These are phyloP conservation scores for Ophiocordyceps sinensis DNA, from an alignment of 2,329 filamentous ascomycete species.

Conservation along the genomic window DNA sequence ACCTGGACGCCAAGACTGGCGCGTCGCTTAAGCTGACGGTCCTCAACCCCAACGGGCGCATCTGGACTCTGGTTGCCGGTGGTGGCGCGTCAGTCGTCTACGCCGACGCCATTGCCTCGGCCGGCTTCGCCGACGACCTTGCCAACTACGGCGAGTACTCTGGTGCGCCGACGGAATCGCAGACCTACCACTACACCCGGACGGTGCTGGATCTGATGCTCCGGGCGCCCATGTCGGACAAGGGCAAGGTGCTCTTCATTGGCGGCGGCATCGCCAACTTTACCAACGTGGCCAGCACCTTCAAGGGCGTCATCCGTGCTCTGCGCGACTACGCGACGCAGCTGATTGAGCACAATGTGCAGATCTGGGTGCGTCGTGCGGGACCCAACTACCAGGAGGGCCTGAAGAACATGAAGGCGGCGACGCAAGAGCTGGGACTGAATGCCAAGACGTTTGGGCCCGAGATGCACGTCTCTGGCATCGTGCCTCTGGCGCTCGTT, in stretches of 20 bases:
- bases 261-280: conserved; percentile 99
- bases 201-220: conserved; percentile 97
- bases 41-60: conserved; percentile 77
- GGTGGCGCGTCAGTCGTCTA: conserved; percentile 99
- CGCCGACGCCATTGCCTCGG: conserved; percentile 93
- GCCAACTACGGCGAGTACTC: conserved; percentile 99
- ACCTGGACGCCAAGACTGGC: conserved; percentile 98
- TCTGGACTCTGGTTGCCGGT: conserved; percentile 98
- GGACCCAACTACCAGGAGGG: conserved; percentile 98
- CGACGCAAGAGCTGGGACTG: conserved; percentile 83
- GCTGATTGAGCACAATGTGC: conserved; percentile 89
- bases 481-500: conserved; percentile 79
- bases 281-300: conserved; percentile 97
- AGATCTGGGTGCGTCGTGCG: conserved; percentile 86
- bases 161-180: conserved; percentile 93
- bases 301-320: conserved; percentile 98
- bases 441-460: conserved; percentile 49
- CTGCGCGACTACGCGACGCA: conserved; percentile 77
- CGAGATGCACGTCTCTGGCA: conserved; percentile 95
- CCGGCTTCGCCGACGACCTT: conserved; percentile 87
- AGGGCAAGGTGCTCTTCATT: conserved; percentile 98
- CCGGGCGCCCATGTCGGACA: conserved; percentile 65
- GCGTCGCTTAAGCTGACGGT: conserved; percentile 97
- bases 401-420: conserved; percentile 98
- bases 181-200: conserved; percentile 97